Conservation (phyloP, 495 filamentous ascomycete genomes). For the Tuber borchii region DNA sequence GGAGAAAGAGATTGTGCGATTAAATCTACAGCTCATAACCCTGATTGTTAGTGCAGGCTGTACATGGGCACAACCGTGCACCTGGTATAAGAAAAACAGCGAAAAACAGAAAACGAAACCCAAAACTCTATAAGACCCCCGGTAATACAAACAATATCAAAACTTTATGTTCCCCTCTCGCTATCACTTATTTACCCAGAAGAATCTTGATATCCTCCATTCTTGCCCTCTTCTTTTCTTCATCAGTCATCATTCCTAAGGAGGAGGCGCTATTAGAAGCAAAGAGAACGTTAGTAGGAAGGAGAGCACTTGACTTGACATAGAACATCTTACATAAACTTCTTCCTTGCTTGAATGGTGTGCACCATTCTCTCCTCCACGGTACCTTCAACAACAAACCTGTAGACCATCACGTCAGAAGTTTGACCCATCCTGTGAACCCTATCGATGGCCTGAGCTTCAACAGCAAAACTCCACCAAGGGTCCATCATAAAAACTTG, state of each 20-base stretch:
- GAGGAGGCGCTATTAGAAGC: conserved; percentile 66
- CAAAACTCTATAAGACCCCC: background rate
- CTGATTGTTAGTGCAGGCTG: background rate
- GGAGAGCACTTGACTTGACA: conserved; percentile 5
- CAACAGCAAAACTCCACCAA: conserved; percentile 97
- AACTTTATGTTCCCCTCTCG: background rate
- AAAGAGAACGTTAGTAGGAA: conserved; percentile 19
- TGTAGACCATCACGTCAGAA: conserved; percentile 71
- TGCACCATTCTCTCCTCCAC: conserved; percentile 88
- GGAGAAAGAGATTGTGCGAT: background rate
- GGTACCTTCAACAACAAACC: conserved; percentile 82
- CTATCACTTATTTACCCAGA: conserved; percentile 46
- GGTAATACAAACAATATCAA: background rate
- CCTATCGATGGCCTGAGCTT: conserved; percentile 95
- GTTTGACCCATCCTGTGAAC: conserved; percentile 98
- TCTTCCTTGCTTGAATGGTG: conserved; percentile 89
- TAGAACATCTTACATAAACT: conserved; percentile 65
- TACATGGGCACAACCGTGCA: background rate
- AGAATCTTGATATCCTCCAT: conserved; percentile 93
- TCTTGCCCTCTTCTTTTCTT: conserved; percentile 81
- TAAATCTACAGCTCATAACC: background rate
- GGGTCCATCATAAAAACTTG: conserved; percentile 98
- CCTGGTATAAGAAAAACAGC: background rate
- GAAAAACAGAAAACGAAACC: background rate
- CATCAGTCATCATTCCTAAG: conserved; percentile 86